Conservation (phyloP, 108 stramenopile genomes). For the Licmophora abbreviata region DNA sequence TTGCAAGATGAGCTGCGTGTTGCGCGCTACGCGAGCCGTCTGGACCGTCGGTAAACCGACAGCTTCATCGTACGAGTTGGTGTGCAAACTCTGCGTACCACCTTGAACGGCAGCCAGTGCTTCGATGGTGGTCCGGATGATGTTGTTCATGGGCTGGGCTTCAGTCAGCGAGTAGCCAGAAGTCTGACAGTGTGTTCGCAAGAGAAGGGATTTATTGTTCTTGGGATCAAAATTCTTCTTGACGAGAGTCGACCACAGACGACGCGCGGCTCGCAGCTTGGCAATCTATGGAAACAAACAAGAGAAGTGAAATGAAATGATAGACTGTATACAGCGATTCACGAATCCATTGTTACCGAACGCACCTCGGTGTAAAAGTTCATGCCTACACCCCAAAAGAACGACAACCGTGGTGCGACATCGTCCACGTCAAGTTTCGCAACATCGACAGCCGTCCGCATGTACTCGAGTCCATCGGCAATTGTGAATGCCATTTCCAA, state of each 20-base stretch:
- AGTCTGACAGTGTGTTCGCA: slow-evolving; percentile 96
- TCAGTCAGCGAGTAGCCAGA: slow-evolving; percentile 94
- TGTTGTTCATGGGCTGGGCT: slow-evolving; percentile 96
- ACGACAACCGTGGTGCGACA: slow-evolving; percentile 91
- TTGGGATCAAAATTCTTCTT: slow-evolving; percentile 86
- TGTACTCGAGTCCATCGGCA: slow-evolving; percentile 92
- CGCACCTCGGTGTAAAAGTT: slow-evolving; percentile 91
- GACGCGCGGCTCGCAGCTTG: slow-evolving; percentile 88
- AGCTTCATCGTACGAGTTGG: slow-evolving; percentile 98
- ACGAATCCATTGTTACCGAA: neutral
- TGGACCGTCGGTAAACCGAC: slow-evolving; percentile 94
- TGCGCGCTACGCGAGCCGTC: slow-evolving; percentile 93
- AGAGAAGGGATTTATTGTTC: slow-evolving; percentile 80
- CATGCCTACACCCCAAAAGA: slow-evolving; percentile 98
- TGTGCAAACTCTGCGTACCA: slow-evolving; percentile 97
- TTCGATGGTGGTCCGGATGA: slow-evolving; percentile 96
- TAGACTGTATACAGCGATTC: neutral
- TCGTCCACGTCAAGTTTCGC: slow-evolving; percentile 91
- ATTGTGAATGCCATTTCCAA: slow-evolving; percentile 97
- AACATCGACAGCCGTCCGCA: slow-evolving; percentile 73
- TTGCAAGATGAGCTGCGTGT: slow-evolving; percentile 96
- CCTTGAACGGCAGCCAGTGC: slow-evolving; percentile 97
- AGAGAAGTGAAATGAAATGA: slow-evolving; percentile 3
- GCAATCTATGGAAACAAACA: no score
- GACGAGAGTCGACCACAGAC: slow-evolving; percentile 89